Evolutionary conservation across 768 basidiomycete species (phyloP), one percentile per base, ranked within the genome.

Genomic region (Tephrocybe sp.): DNA sequence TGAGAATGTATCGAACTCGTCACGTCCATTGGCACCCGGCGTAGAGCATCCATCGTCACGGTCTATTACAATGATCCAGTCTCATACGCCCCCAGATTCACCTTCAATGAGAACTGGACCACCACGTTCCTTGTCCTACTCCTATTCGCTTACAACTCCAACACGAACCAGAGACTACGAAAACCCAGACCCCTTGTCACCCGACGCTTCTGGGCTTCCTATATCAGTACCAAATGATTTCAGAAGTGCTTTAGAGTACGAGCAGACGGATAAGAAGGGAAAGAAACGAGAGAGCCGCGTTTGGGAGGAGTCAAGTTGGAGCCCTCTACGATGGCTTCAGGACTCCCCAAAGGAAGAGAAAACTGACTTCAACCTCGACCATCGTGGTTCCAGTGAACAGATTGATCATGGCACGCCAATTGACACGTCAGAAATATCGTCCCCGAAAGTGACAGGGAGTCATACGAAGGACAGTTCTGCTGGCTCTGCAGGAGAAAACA

Each of bases 91-190:
- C 21, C 67, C 67, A 25, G 58, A 71, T 42, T 82, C 84, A 0
- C 87, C 88, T 21, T 79, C 84, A 5, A 69, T 71, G 42, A 73
- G 87, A 44, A 88, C 86, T 3, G 88, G 87, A 11, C 85, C 86
- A 25, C 88, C 87, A 3, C 76, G 87, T 33, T 86, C 87, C 0
- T 69, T 88, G 22, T 86, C 85, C 2, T 85, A 80, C 60, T 76
- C 77, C 23, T 83, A 84, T 57, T 74, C 80, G 7, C 66, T 76
- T 25, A 70, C 80, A 1, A 66, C 82, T 1, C 67, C 74, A 22
- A 60, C 60, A 36, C 49, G 58, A 37, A 53, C 66, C 2, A 60
- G 58, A 9, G 50, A 58, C 21, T 62, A 55, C 38, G 57, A 69
- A 37, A 64, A 61, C 23, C 61, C 56, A 15, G 61, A 47, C 22